A percentile compares a stretch with the other conserved stretches of the same genome.
Evolutionary conservation across 768 basidiomycete genomes (phyloP).

Genomic region (Piloderma croceum): DNA sequence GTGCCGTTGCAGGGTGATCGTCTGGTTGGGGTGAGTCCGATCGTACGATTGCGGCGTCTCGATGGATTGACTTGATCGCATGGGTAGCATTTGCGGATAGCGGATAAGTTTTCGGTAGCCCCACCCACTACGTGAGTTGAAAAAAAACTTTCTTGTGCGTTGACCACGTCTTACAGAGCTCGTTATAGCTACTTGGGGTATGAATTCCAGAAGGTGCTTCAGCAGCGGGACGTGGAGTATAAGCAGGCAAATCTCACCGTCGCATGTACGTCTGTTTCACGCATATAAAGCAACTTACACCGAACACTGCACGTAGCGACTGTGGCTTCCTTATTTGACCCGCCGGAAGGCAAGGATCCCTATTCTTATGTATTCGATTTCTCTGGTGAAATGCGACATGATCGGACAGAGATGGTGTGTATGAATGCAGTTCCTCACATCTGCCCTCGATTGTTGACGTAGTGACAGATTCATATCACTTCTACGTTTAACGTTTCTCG

Average conservation of each 20-base stretch:
- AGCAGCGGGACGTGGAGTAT: conserved; percentile 69
- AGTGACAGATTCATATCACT: conserved; percentile 75
- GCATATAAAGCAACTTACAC: not conserved
- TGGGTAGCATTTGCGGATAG: conserved; percentile 60
- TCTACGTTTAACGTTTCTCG: conserved; percentile 67
- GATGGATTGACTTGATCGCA: conserved; percentile 13
- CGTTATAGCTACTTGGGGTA: conserved; percentile 65
- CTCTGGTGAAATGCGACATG: conserved; percentile 72
- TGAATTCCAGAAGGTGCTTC: conserved; percentile 66
- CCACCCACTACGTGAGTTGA: conserved; percentile 75
- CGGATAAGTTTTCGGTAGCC: conserved; percentile 66
- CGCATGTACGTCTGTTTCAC: conserved; percentile 42
- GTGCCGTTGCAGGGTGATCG: conserved; percentile 63
- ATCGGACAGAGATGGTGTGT: conserved; percentile 69
- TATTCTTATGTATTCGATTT: conserved; percentile 84
- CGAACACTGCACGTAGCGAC: conserved; percentile 40
- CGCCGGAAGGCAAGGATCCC: conserved; percentile 59
- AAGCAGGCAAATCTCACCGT: conserved; percentile 77
- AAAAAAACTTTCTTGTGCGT: conserved; percentile 13
- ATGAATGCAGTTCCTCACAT: not conserved
- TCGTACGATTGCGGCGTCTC: conserved; percentile 3
- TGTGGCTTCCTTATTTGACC: conserved; percentile 65
- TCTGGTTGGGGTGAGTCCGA: conserved; percentile 60
- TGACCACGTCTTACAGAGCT: conserved; percentile 14
- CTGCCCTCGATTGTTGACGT: conserved; percentile 2